Evolutionary conservation across 2,329 filamentous ascomycete genomes (phyloP).

Genomic region (Colletotrichum sansevieriae): DNA sequence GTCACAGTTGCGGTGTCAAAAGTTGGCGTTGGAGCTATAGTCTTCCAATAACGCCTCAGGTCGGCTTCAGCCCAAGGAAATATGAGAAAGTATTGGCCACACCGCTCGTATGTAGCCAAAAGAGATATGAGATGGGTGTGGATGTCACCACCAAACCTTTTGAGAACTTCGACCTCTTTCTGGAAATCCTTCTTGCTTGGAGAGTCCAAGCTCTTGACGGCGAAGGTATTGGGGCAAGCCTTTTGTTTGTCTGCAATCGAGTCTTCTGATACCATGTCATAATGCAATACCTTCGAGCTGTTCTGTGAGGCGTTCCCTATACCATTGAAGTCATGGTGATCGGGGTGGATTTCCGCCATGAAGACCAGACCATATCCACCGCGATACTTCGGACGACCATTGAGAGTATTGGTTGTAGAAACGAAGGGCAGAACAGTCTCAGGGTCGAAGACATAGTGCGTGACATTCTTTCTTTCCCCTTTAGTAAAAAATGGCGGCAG

Average conservation of each 20-base stretch:
- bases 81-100: neutral
- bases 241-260: neutral
- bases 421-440: too few relatives aligned
- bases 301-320: too few relatives aligned
- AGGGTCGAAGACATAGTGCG: too few relatives aligned
- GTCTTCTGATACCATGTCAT: neutral
- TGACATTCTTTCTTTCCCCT: too few relatives aligned
- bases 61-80: slow-evolving; percentile 11
- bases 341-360: neutral
- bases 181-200: neutral
- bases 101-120: neutral
- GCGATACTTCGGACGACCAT: too few relatives aligned
- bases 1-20: neutral
- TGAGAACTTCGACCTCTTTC: neutral
- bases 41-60: neutral
- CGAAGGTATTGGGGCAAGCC: neutral
- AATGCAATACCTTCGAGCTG: too few relatives aligned
- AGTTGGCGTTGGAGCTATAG: neutral
- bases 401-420: too few relatives aligned
- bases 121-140: neutral
- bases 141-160: neutral
- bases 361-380: too few relatives aligned
- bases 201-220: slow-evolving; percentile 2
- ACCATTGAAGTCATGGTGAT: neutral
- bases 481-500: too few relatives aligned